Evolutionary conservation across 2,329 filamentous ascomycete genomes (phyloP).

Genomic region (Pseudodiploospora longispora): DNA sequence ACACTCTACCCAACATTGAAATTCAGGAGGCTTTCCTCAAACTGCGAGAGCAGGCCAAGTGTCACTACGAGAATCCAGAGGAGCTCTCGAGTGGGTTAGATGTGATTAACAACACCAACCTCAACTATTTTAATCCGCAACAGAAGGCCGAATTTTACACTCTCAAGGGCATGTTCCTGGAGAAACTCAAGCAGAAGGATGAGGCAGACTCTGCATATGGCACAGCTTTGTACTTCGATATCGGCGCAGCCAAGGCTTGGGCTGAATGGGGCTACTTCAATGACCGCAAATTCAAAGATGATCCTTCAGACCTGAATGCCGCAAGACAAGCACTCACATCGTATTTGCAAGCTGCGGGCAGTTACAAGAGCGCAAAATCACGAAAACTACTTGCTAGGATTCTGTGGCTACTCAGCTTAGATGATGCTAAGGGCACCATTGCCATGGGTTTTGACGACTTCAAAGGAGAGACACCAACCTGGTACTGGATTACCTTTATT

Average conservation of each 20-base stretch:
- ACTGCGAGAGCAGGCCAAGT: constrained; percentile 95
- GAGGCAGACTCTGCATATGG: constrained; percentile 93
- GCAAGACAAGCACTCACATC: constrained; percentile 91
- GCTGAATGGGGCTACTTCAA: constrained; percentile 99
- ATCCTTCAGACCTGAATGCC: constrained; percentile 70
- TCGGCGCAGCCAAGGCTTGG: constrained; percentile 94
- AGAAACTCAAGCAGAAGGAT: constrained; percentile 81
- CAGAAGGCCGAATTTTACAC: constrained; percentile 99
- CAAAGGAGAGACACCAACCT: constrained; percentile 93
- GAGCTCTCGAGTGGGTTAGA: constrained; percentile 90
- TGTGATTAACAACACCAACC: constrained; percentile 98
- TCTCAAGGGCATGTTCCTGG: constrained; percentile 97
- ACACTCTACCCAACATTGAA: constrained; percentile 97
- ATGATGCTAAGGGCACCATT: constrained; percentile 77
- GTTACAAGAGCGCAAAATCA: constrained; percentile 96
- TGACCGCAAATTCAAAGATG: constrained; percentile 89
- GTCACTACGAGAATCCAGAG: constrained; percentile 91
- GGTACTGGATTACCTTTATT: constrained; percentile 99
- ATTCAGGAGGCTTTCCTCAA: constrained; percentile 99
- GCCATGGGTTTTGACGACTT: constrained; percentile 87
- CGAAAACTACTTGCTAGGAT: constrained; percentile 89
- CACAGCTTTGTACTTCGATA: constrained; percentile 90
- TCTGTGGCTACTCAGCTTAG: constrained; percentile 89
- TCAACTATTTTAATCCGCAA: constrained; percentile 92
- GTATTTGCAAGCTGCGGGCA: constrained; percentile 89